Conservation (phyloP, 164 flowering plant genomes). For the Echeveria elegans region DNA sequence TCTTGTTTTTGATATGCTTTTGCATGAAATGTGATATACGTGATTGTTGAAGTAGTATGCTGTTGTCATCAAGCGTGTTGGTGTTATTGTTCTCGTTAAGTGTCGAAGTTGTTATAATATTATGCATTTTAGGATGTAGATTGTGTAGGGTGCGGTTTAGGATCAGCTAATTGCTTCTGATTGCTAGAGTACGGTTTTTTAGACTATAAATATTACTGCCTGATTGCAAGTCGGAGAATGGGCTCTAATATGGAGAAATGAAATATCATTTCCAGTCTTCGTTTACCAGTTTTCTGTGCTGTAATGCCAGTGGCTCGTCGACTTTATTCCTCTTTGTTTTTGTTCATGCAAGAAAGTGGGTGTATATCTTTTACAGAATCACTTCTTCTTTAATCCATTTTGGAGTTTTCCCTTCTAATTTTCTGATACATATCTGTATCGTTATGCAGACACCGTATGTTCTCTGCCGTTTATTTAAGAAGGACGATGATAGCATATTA, state of each 20-base stretch:
- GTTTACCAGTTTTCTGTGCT: neutral
- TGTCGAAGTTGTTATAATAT: neutral
- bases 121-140: neutral
- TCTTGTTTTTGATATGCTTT: too few relatives aligned
- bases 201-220: neutral
- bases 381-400: neutral
- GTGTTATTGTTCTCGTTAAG: neutral
- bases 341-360: neutral
- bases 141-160: neutral
- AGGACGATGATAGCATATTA: neutral
- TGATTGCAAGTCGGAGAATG: neutral
- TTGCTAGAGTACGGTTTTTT: neutral
- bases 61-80: neutral
- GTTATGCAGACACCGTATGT: neutral
- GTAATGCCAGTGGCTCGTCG: neutral
- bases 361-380: too few relatives aligned
- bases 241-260: neutral
- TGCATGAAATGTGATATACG: too few relatives aligned
- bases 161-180: neutral
- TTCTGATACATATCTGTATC: neutral
- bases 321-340: too few relatives aligned
- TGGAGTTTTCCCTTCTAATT: neutral
- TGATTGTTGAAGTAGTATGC: too few relatives aligned
- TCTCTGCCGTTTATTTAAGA: slow-evolving; percentile 3
- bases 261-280: neutral